Evolutionary conservation across 495 filamentous ascomycete species (phyloP).

Genomic region (Podospora didyma): DNA sequence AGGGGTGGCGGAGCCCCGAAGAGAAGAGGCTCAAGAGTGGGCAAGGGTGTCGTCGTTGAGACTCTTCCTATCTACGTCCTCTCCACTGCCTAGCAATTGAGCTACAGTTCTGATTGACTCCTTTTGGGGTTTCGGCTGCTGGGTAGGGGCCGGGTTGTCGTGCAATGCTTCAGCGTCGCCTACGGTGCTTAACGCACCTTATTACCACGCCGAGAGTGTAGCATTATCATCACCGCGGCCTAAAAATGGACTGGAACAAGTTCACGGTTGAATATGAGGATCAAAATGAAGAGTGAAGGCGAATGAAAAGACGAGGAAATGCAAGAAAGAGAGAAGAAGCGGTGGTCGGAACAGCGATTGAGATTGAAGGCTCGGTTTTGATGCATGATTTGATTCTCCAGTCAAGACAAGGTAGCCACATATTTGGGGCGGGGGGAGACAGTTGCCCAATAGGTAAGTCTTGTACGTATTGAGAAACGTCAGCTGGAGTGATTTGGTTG

Average conservation of each 20-base stretch:
- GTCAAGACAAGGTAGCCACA: too few relatives aligned
- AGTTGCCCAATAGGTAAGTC: too few relatives aligned
- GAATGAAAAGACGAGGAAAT: too few relatives aligned
- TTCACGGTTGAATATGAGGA: too few relatives aligned
- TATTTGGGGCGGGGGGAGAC: too few relatives aligned
- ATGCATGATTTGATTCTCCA: too few relatives aligned
- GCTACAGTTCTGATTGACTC: not conserved
- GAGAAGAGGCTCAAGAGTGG: not conserved
- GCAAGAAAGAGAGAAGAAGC: too few relatives aligned
- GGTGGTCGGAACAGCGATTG: too few relatives aligned
- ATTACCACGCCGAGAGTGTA: too few relatives aligned
- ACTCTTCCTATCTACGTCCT: not conserved
- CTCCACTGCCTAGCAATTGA: not conserved
- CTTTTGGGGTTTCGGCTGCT: not conserved
- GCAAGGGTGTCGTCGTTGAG: not conserved
- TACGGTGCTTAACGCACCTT: too few relatives aligned
- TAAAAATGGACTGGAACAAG: not conserved
- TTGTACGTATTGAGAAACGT: not conserved
- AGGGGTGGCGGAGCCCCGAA: not conserved
- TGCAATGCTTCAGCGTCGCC: not conserved
- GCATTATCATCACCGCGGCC: not conserved
- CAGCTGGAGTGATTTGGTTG: not conserved
- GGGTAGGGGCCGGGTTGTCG: not conserved
- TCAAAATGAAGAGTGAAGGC: too few relatives aligned
- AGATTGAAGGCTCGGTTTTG: too few relatives aligned